A percentile compares a stretch with the other conserved stretches of the same genome.
These are phyloP conservation scores for Camellia granthamiana DNA, from an alignment of 148 eudicot genomes.

Conservation along the genomic window DNA sequence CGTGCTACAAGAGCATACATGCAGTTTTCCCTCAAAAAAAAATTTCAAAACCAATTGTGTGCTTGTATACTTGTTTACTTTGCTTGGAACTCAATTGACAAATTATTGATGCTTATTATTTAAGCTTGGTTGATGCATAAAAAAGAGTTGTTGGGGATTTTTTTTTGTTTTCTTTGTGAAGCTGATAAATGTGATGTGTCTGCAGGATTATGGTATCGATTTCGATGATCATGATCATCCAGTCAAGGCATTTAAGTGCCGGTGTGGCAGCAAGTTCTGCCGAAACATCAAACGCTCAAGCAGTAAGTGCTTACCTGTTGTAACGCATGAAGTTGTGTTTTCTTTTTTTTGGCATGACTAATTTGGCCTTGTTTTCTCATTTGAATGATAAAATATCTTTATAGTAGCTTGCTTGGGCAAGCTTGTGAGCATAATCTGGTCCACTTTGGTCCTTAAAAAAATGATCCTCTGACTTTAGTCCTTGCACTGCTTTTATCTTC, in stretches of 20 bases:
- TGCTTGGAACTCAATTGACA: background rate
- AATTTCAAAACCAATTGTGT: background rate
- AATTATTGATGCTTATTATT: background rate
- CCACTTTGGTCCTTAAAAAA: too few species aligned
- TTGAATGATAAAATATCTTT: too few species aligned
- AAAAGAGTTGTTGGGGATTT: background rate
- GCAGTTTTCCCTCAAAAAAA: background rate
- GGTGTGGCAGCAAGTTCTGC: conserved; percentile 81
- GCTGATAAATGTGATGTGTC: conserved; percentile 1
- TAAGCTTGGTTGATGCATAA: background rate
- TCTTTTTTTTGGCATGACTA: too few species aligned
- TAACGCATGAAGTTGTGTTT: too few species aligned
- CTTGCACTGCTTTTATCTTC: too few species aligned
- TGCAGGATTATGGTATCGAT: conserved; percentile 91
- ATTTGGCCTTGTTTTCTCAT: too few species aligned
- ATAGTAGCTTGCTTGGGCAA: too few species aligned
- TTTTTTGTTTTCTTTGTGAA: background rate
- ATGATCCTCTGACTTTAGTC: too few species aligned
- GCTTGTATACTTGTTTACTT: background rate
- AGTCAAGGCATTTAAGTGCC: conserved; percentile 69
- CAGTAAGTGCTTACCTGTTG: conserved; percentile 47
- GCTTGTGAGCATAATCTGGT: too few species aligned
- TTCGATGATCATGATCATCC: conserved; percentile 71
- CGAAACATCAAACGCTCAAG: conserved; percentile 74
- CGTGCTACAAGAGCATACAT: background rate